A percentile compares a stretch with the other conserved stretches of the same genome.
Evolutionary conservation across 2,329 filamentous ascomycete genomes (phyloP).

Genomic region (Cladophialophora bantiana): DNA sequence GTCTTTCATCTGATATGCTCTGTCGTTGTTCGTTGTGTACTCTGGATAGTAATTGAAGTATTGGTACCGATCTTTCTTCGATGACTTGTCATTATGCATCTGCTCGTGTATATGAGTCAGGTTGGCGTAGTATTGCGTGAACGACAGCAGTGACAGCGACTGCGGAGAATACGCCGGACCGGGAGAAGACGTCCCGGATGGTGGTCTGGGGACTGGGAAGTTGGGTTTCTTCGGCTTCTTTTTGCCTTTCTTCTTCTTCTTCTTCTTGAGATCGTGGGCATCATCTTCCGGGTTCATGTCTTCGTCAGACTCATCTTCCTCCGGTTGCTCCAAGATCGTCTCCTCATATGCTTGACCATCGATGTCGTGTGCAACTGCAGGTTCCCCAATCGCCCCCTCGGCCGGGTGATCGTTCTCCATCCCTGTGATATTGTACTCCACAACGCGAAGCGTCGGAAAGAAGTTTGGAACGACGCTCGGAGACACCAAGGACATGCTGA

Average conservation of each 20-base stretch:
- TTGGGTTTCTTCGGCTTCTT: constrained; percentile 64
- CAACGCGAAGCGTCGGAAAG: constrained; percentile 85
- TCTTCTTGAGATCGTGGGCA: constrained; percentile 57
- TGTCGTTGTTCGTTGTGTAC: constrained; percentile 82
- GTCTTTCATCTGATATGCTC: constrained; percentile 76
- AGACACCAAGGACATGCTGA: constrained; percentile 78
- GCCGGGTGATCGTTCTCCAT: constrained; percentile 61
- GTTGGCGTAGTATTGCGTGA: constrained; percentile 92
- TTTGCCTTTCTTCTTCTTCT: constrained; percentile 55
- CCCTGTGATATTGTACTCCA: constrained; percentile 90
- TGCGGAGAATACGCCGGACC: constrained; percentile 92
- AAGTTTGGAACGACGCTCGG: constrained; percentile 93
- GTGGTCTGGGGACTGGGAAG: constrained; percentile 72
- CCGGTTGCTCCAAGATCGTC: constrained; percentile 14
- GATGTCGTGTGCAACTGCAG: constrained; percentile 12
- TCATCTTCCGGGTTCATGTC: constrained; percentile 31
- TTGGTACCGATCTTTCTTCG: constrained; percentile 55
- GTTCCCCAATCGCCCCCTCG: constrained; percentile 30
- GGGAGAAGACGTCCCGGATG: constrained; percentile 74
- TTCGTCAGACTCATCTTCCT: constrained; percentile 44
- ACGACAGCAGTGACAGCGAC: constrained; percentile 77
- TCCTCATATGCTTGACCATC: constrained; percentile 7
- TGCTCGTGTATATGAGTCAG: constrained; percentile 88
- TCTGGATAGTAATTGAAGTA: constrained; percentile 80
- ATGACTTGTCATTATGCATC: constrained; percentile 47